These are phyloP conservation scores for Coemansia sp. DNA, from an alignment of 192 early-diverging fungal species.

Conservation along the genomic window DNA sequence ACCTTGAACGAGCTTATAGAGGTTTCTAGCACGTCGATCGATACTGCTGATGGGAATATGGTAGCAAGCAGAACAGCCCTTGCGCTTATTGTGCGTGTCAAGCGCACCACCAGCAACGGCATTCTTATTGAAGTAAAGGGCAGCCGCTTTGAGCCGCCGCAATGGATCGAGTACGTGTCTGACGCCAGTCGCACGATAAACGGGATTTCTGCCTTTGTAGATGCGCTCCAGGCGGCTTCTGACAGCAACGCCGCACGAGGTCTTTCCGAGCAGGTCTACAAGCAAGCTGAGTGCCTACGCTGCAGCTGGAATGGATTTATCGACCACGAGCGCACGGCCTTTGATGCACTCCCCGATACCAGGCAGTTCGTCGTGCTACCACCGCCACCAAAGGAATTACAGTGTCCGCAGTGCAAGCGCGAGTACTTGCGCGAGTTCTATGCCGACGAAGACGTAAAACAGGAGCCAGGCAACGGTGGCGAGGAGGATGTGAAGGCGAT, in stretches of 20 bases:
- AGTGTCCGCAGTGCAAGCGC: conserved; percentile 44
- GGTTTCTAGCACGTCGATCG: background rate
- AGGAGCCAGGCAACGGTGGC: background rate
- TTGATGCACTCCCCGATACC: conserved; percentile 10
- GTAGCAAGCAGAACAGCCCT: conserved; percentile 10
- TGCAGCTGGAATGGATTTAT: conserved; percentile 50
- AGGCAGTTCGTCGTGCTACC: conserved; percentile 5
- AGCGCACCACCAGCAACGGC: background rate
- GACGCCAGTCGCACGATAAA: background rate
- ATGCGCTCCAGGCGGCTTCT: conserved; percentile 6
- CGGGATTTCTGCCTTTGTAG: conserved; percentile 4
- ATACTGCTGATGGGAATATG: background rate
- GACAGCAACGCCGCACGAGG: conserved; percentile 14
- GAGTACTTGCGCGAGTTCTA: conserved; percentile 55
- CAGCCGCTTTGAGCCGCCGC: conserved; percentile 28
- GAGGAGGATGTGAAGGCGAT: background rate
- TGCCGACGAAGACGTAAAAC: conserved; percentile 23
- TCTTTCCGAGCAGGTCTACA: conserved; percentile 33
- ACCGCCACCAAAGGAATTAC: conserved; percentile 12
- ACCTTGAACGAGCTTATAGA: conserved; percentile 25
- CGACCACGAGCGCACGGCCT: conserved; percentile 29
- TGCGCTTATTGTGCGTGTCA: conserved; percentile 16
- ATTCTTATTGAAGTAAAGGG: conserved; percentile 31
- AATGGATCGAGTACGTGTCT: conserved; percentile 26
- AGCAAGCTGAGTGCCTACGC: conserved; percentile 54